Evolutionary conservation across 106 monocot species (phyloP).

Genomic region (Hemerocallis citrina): DNA sequence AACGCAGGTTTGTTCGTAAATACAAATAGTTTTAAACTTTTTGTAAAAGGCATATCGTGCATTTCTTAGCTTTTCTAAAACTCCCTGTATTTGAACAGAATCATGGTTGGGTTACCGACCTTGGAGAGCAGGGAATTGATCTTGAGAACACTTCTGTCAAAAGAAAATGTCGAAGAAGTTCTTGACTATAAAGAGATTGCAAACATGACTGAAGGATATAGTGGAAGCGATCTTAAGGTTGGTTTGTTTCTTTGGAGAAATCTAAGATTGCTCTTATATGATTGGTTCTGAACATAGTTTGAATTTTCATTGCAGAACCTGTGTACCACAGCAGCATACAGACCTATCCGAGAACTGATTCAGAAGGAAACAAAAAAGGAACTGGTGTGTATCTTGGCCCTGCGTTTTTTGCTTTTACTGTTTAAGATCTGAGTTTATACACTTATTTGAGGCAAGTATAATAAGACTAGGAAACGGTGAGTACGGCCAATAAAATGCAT

Average conservation of each 20-base stretch:
- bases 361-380: slow-evolving; percentile 42
- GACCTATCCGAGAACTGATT: slow-evolving; percentile 46
- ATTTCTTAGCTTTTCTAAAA: background rate
- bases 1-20: slow-evolving; percentile 34
- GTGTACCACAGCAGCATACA: slow-evolving; percentile 43
- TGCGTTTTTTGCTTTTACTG: background rate
- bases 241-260: slow-evolving; percentile 2
- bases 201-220: slow-evolving; percentile 46
- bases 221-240: slow-evolving; percentile 59
- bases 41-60: background rate
- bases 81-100: slow-evolving; percentile 14
- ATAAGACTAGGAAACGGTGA: background rate
- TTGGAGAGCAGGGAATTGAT: slow-evolving; percentile 41
- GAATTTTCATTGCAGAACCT: slow-evolving; percentile 25
- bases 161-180: slow-evolving; percentile 33
- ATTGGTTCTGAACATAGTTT: background rate
- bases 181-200: slow-evolving; percentile 49
- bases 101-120: slow-evolving; percentile 53
- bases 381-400: slow-evolving; percentile 17
- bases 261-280: slow-evolving; percentile 3
- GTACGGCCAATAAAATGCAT: no score
- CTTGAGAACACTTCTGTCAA: slow-evolving; percentile 35
- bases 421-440: background rate
- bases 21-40: background rate
- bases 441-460: background rate